A percentile compares a stretch with the other conserved stretches of the same genome.
Conservation (phyloP, 768 basidiomycete species). For the Leccinum aurantiacum region DNA sequence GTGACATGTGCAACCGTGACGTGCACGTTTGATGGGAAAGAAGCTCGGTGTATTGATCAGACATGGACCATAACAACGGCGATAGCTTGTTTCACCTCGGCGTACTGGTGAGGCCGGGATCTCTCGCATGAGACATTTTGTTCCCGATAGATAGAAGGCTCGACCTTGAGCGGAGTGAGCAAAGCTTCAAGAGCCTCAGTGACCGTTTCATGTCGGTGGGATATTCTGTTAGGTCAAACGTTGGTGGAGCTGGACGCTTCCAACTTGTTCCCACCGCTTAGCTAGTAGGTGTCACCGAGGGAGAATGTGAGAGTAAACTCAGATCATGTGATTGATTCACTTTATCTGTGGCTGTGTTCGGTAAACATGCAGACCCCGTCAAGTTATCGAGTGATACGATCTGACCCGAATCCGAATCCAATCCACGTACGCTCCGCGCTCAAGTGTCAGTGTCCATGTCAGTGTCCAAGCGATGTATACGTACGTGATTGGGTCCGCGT, state of each 20-base stretch:
- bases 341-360: no score
- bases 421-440: not conserved
- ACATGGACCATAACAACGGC: not conserved
- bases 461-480: not conserved
- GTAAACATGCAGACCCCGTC: no score
- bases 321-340: no score
- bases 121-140: not conserved
- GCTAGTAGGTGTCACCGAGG: no score
- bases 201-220: constrained; percentile 1
- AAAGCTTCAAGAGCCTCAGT: not conserved
- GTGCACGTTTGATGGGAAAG: not conserved
- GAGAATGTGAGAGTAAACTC: no score
- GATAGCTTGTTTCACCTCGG: not conserved
- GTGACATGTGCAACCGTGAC: not conserved
- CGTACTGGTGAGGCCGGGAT: no score
- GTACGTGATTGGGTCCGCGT: constrained; percentile 16
- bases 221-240: constrained; percentile 1
- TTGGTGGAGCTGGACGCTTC: not conserved
- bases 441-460: not conserved
- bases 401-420: not conserved
- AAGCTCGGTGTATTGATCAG: not conserved
- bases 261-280: constrained; percentile 15
- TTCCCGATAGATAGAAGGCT: not conserved
- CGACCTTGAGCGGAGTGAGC: not conserved
- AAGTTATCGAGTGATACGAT: not conserved